Evolutionary conservation across 140 eudicot genomes (phyloP), one percentile per base, ranked within the genome.

Genomic region (Erigeron philadelphicus): DNA sequence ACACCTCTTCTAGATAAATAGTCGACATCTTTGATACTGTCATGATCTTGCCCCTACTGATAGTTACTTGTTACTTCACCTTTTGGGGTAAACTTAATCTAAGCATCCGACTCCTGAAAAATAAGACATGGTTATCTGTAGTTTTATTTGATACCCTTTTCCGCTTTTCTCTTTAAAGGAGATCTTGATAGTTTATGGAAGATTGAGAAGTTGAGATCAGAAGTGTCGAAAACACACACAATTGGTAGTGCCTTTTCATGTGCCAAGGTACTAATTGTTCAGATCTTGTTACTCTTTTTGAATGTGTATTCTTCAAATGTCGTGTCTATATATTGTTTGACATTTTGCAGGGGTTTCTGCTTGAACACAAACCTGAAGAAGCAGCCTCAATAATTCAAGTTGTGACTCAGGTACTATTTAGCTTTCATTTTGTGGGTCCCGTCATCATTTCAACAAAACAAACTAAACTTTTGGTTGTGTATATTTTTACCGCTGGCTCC

Each of bases 131-230:
- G 47, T 48, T 25, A 25, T 15, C 2, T 61, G 47, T 66, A 49
- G 16, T 15, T 49, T 17, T 49, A n/a, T 49, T 8, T 49, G 40
- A 56, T 56, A 43, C 41, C 5, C 42, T 15, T 50, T 38, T 10
- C 15, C 2, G 61, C 64, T 75, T 15, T 15, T 1, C 18, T 25
- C 48, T 42, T 53, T 62, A 56, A 58, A 93, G 98, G 96, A 73
- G 98, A 93, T 71, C 76, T 75, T 76, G 90, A 83, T 52, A 81
- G 60, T 65, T 67, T 94, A 40, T 93, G 98, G 98, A 81, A 93
- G 74, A 79, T 81, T 75, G 96, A 93, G 80, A 89, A 84, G 61
- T 56, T 85, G 72, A 83, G 98, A 78, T 89, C 90, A 60, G 86
- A 81, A 48, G 17, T 75, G 12, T 76, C 76, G 85, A 85, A 89